phyloP scores from a whole-genome alignment of 495 filamentous ascomycete species.

The Tetracladium setigerum region DNA sequence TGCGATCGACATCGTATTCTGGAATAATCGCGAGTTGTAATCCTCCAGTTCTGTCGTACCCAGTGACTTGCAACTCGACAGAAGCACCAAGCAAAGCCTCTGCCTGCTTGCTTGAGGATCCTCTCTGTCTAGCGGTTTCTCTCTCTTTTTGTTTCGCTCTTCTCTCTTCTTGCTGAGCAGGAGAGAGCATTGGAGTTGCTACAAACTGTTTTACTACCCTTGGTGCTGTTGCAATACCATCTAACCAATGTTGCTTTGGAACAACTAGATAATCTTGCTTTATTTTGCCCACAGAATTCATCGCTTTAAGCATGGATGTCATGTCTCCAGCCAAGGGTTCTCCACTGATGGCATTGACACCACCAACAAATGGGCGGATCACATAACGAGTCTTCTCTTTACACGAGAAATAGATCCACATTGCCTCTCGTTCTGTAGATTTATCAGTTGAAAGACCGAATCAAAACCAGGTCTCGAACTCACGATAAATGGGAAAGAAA shows the following conservation, averaged over 20 bases:
- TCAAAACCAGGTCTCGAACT: background rate
- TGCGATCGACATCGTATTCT: too few species aligned
- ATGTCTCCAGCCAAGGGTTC: conserved; percentile 24
- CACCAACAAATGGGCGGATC: conserved; percentile 34
- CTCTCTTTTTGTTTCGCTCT: too few species aligned
- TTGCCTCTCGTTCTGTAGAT: conserved; percentile 31
- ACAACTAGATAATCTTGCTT: conserved; percentile 39
- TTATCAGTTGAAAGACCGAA: background rate
- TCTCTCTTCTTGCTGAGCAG: too few species aligned
- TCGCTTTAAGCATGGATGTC: too few species aligned
- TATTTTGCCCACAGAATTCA: conserved; percentile 5
- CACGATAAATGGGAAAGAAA: background rate
- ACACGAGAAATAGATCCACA: conserved; percentile 42
- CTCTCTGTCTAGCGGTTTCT: too few species aligned
- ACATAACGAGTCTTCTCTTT: too few species aligned
- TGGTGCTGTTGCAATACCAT: conserved; percentile 29
- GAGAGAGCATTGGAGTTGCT: too few species aligned
- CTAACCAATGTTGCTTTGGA: conserved; percentile 36
- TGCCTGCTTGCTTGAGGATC: too few species aligned
- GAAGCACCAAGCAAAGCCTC: too few species aligned
- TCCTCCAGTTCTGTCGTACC: conserved; percentile 33
- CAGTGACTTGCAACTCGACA: too few species aligned
- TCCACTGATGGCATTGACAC: conserved; percentile 38
- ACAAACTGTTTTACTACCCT: conserved; percentile 33
- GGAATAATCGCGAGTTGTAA: conserved; percentile 38